A percentile compares a stretch with the other conserved stretches of the same genome.
phyloP scores from a whole-genome alignment of 805 yeast genomes.

The Yamadazyma sp. region DNA sequence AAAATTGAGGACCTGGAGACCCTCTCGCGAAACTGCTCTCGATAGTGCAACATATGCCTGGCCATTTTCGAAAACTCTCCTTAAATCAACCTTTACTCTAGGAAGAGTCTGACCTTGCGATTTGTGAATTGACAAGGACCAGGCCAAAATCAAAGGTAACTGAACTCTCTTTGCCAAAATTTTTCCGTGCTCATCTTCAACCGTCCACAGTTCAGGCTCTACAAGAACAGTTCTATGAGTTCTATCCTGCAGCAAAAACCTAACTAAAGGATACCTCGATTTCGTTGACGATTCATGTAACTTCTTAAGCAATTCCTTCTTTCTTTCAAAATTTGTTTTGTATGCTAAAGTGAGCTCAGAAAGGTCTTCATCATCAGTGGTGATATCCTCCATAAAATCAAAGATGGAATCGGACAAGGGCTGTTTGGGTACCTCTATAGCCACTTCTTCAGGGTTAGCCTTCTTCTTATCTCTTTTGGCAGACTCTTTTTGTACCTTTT shows the following conservation, averaged over 20 bases:
- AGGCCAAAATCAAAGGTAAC: slow-evolving; percentile 86
- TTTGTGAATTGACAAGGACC: slow-evolving; percentile 95
- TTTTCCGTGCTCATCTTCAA: slow-evolving; percentile 70
- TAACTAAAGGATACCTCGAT: slow-evolving; percentile 68
- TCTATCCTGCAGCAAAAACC: slow-evolving; percentile 71
- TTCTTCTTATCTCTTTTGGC: slow-evolving; percentile 16
- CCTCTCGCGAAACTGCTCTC: slow-evolving; percentile 80
- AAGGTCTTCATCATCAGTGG: slow-evolving; percentile 7
- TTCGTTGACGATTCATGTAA: slow-evolving; percentile 47
- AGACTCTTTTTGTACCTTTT: slow-evolving; percentile 11
- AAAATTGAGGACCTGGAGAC: slow-evolving; percentile 80
- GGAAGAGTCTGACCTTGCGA: slow-evolving; percentile 87
- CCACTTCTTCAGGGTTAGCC: slow-evolving; percentile 18
- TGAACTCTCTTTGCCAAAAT: slow-evolving; percentile 74
- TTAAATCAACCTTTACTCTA: slow-evolving; percentile 87
- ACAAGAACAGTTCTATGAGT: slow-evolving; percentile 70
- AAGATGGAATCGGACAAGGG: slow-evolving; percentile 46
- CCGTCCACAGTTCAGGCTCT: slow-evolving; percentile 77
- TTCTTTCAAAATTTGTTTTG: slow-evolving; percentile 43
- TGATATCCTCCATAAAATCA: slow-evolving; percentile 39
- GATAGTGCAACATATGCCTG: slow-evolving; percentile 96
- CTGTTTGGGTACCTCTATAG: slow-evolving; percentile 11
- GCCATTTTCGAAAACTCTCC: slow-evolving; percentile 80
- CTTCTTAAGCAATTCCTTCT: slow-evolving; percentile 43
- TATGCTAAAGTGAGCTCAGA: slow-evolving; percentile 13